These are phyloP conservation scores for Pseudogymnoascus sp. DNA, from an alignment of 2,329 filamentous ascomycete species.

Conservation along the genomic window DNA sequence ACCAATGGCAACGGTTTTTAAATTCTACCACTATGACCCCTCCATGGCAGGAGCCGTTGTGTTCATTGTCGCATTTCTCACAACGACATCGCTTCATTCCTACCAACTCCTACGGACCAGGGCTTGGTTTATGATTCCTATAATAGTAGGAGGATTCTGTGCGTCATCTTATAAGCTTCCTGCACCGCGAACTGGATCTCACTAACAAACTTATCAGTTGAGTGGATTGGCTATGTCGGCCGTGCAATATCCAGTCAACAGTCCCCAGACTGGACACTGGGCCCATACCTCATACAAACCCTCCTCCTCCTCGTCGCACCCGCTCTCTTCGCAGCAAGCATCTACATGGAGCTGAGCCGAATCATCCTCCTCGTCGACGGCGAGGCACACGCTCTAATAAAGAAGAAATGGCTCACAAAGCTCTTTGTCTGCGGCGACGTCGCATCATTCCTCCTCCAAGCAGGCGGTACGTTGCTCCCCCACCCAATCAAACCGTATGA, in stretches of 20 bases:
- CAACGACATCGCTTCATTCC: constrained; percentile 13
- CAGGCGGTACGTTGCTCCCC: constrained; percentile 23
- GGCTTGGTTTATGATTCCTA: constrained; percentile 26
- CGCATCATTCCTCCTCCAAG: constrained; percentile 38
- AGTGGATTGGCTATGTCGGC: constrained; percentile 32
- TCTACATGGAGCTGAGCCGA: constrained; percentile 36
- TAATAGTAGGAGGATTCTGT: constrained; percentile 27
- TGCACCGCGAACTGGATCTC: background rate
- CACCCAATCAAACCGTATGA: background rate
- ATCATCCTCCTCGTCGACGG: constrained; percentile 32
- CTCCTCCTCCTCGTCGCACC: constrained; percentile 33
- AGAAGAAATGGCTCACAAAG: constrained; percentile 36
- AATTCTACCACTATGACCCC: constrained; percentile 13
- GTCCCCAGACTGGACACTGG: constrained; percentile 20
- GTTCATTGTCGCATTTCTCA: constrained; percentile 15
- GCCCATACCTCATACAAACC: constrained; percentile 30
- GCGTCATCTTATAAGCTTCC: constrained; percentile 13
- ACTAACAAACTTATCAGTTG: constrained; percentile 24
- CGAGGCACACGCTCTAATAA: constrained; percentile 34
- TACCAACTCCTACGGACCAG: constrained; percentile 15
- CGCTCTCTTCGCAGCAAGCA: constrained; percentile 33
- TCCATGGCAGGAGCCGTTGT: constrained; percentile 13
- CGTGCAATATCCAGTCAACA: constrained; percentile 21
- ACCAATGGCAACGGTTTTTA: background rate
- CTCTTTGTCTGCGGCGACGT: constrained; percentile 41